These are phyloP conservation scores for Yamadazyma atlantica DNA, from an alignment of 1,139 yeast genomes.

Conservation along the genomic window DNA sequence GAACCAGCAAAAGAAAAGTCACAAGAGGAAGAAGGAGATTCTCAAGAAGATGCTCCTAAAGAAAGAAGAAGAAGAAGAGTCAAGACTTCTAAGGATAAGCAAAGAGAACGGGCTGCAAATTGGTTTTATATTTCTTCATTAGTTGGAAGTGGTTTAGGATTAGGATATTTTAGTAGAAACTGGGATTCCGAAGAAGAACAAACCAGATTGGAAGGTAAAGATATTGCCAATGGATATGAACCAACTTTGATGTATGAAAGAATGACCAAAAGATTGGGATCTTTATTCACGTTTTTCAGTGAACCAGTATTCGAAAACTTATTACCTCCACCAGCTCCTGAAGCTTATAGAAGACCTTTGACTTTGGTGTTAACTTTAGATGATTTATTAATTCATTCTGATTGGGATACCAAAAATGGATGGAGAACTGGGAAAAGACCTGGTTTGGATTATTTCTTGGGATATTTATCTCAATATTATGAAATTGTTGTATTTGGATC, in stretches of 20 bases:
- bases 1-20: constrained; percentile 14
- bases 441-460: constrained; percentile 94
- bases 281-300: constrained; percentile 79
- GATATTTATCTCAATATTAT: constrained; percentile 91
- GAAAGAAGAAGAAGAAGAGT: constrained; percentile 51
- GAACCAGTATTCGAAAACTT: constrained; percentile 94
- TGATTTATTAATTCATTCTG: constrained; percentile 85
- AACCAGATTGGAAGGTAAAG: constrained; percentile 46
- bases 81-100: constrained; percentile 61
- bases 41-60: constrained; percentile 15
- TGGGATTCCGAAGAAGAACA: constrained; percentile 83
- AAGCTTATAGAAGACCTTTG: constrained; percentile 89
- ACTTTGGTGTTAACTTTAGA: constrained; percentile 88
- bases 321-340: constrained; percentile 84
- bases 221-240: constrained; percentile 66
- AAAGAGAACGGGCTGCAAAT: constrained; percentile 64
- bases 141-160: constrained; percentile 62
- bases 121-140: constrained; percentile 64
- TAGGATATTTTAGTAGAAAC: constrained; percentile 76
- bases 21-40: constrained; percentile 31
- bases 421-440: constrained; percentile 99
- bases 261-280: constrained; percentile 66
- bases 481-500: constrained; percentile 90
- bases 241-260: constrained; percentile 68
- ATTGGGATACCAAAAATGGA: constrained; percentile 89